Evolutionary conservation across 345 rosid species (phyloP), one percentile per base, ranked within the genome.

Genomic region (Boechera retrofracta): DNA sequence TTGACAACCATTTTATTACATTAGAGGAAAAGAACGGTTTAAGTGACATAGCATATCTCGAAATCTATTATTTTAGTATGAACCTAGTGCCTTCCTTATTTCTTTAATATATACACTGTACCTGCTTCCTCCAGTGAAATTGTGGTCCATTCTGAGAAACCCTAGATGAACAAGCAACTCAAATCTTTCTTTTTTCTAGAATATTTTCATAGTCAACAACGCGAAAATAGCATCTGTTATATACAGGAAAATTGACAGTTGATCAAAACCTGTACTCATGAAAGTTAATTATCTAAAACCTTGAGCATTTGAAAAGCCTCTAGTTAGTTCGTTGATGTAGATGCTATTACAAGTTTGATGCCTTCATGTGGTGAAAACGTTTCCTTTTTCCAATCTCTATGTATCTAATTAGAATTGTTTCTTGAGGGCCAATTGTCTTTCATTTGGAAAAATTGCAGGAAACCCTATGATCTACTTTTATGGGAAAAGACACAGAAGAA

Each of bases 121-220:
- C 76, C 76, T 71, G 76, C 76, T 71, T 45, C 80, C 80, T 71
- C 65, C 53, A 52, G 74, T 77, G 67, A 77, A 61, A 64, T 49
- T 65, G 38, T 64, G 72, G 76, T 56, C 80, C 81, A 71, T 38
- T 69, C 71, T 29, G 29, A 71, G 61, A 71, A 77, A 77, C 81
- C 77, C 81, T 77, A 71, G 61, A 44, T 48, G 28, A n/a, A 39
- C 81, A 71, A 71, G 81, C 76, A 55, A 71, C 76, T 77, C 64
- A 53, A 61, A 3, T 10, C 16, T 39, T 33, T 75, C 13, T 65
- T 5, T 44, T 63, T 18, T 42, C 53, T 7, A 39, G 44, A 53
- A 53, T 31, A 16, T 16, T 21, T 33, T 59, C 56, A 18, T 44
- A 38, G 47, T 58, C 64, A 58, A 58, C 44, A 8, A 32, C 4